Evolutionary conservation across 2,329 filamentous ascomycete genomes (phyloP).

Genomic region (Diplodia mutila): DNA sequence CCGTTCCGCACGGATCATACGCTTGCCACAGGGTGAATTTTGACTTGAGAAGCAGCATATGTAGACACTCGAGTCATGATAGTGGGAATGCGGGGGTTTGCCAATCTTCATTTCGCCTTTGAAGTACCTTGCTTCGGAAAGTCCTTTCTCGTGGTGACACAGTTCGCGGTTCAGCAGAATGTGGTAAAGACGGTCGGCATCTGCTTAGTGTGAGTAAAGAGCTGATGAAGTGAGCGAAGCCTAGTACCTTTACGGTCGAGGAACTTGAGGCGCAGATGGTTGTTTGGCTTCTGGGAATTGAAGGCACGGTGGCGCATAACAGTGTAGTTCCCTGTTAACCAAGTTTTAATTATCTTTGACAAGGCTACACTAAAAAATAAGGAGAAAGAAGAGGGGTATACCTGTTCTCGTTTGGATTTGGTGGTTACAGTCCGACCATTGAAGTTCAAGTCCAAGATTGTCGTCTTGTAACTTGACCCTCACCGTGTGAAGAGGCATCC

Average conservation of each 20-base stretch:
- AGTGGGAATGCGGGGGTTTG: background rate
- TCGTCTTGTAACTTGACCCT: background rate
- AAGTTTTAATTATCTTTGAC: background rate
- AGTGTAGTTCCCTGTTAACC: background rate
- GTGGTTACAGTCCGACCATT: background rate
- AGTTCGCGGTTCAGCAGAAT: background rate
- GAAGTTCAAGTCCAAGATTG: background rate
- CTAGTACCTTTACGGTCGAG: background rate
- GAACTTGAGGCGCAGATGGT: background rate
- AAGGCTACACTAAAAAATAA: background rate
- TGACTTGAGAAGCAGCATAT: background rate
- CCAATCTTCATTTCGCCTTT: background rate
- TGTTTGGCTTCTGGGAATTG: background rate
- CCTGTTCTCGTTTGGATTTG: too few species aligned
- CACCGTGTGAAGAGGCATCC: background rate
- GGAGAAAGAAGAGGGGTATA: background rate
- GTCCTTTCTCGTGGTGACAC: background rate
- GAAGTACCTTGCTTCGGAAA: background rate
- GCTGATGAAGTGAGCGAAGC: background rate
- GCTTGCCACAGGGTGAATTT: background rate
- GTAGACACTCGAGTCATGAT: background rate
- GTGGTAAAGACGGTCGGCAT: accelerated
- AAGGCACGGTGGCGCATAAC: background rate
- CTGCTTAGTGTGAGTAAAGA: background rate
- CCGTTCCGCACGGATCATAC: background rate